Base-by-base conservation (phyloP, 2,329 filamentous ascomycete genomes). In the Aotearoamyces nothofagi region DNA sequence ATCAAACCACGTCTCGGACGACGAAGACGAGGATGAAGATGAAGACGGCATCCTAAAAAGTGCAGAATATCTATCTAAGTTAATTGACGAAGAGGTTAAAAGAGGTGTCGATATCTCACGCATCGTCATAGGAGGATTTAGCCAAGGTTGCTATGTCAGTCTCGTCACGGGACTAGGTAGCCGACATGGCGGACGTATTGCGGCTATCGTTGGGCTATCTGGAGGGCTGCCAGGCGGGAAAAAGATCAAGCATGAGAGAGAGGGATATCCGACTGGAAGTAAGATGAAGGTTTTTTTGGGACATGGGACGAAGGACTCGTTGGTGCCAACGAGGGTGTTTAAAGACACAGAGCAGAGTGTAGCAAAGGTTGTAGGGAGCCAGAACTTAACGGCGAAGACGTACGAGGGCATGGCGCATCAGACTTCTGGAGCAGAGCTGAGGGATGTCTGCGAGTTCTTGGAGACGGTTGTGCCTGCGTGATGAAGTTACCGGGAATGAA, bases 81-180 rank as follows among this genome's bases (percentile, higher is more conserved):
- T 93, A 29, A 78, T 94, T 50, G 71, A 82, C 47, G 61, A 69
- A 34, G 82, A 93, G 54, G 68, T 92, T 26, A 67, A 76, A 34
- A 69, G 73, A 30, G 83, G 83, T 35, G 84, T 93, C 38, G 68
- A 78, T 1, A 58, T 80, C 0, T 70, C 79, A 34, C 75, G 83
- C 31, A 83, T 94, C 45, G 69, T 94, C n/a, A 57, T 94, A 5
- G 86, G 78, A 17, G 78, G 78, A 17, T 86, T 86, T 60, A 78
- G 70, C 24, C 69, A 94, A 53, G 87, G 87, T 30, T 84, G 80
- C 31, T 83, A 82, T 33, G 79, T 92, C 59, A 70, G 78, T 19
- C 52, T 94, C 22, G 68, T 93, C 43, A 61, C 77, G 0, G 83
- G 80, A 3, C 54, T 92, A 17, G 90, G 81, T 3, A 56, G 57